Base-by-base conservation (phyloP, 2,329 filamentous ascomycete species). In the Grosmannia penicillata region DNA sequence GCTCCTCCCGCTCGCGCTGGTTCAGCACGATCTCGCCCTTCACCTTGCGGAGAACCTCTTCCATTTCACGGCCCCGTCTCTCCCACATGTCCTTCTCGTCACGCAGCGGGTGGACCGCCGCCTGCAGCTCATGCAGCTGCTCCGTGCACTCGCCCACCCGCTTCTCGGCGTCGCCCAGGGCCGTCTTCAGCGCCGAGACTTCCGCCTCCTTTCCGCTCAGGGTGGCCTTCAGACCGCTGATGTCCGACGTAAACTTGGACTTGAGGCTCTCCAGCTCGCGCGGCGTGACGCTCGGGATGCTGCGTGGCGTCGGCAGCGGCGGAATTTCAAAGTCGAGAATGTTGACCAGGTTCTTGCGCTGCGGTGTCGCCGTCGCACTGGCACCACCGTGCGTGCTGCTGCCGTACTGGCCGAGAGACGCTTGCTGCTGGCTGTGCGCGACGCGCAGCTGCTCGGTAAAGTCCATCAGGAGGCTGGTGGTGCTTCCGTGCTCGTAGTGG, bases 131-230 rank as follows among this genome's bases (percentile, higher is more conserved):
- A 34, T 87, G 78, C 30, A 94, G 65, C 49, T 80, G 71, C 61
- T 95, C 85, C 58, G 85, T 70, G 37, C 80, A 82, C 60, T 91
- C 81, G 23, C 86, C 89, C 17, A 93, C 87, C 18, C 89, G 79
- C 54, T 85, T 82, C 62, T 98, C 91, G 0, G 91, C 89, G 58
- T 96, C 87, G 6, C 75, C 75, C 23, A 96, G 76, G 1, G 91
- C 85, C 31, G 81, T 76, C 56, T 94, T 94, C 42, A 96, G 70
- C 25, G 82, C 89, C 36, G 78, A 69, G 26, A 91, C 84, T 56
- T 96, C 87, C 6, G 89, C 89, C 55, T 96, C 89, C 52, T 91
- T 93, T 35, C 91, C 91, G 50, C 79, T 87, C 9, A 98, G 66
- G 9, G 84, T 89, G 4, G 91, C 91, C 53, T 84, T 91, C 15